Evolutionary conservation across 257 asterid genomes (phyloP).

Genomic region (Gardenia jasminoides): DNA sequence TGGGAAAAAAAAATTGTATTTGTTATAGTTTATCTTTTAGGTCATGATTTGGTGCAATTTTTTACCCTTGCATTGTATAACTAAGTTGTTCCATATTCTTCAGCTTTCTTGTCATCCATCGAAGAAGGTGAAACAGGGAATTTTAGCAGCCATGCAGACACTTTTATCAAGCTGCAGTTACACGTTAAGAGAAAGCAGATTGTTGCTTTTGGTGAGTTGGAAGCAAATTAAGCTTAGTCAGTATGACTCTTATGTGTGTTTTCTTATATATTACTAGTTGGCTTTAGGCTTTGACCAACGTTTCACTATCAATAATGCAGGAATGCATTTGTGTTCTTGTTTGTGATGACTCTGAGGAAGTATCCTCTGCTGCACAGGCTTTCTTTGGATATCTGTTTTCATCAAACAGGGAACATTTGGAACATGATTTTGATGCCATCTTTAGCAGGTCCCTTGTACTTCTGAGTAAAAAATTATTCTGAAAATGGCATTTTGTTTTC

Average conservation of each 20-base stretch:
- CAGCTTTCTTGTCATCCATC: conserved; percentile 88
- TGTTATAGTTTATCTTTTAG: not conserved
- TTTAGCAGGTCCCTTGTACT: conserved; percentile 56
- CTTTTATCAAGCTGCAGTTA: conserved; percentile 61
- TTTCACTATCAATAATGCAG: conserved; percentile 43
- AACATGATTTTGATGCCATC: conserved; percentile 54
- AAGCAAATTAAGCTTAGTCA: conserved; percentile 23
- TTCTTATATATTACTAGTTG: not conserved
- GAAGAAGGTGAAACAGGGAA: conserved; percentile 65
- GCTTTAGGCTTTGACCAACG: not conserved
- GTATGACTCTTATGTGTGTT: not conserved
- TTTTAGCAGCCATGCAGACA: conserved; percentile 58
- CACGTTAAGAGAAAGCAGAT: conserved; percentile 76
- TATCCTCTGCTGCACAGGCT: conserved; percentile 65
- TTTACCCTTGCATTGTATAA: not conserved
- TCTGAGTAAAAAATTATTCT: conserved; percentile 14
- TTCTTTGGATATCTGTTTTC: conserved; percentile 48
- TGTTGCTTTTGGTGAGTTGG: conserved; percentile 83
- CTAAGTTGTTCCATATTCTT: conserved; percentile 17
- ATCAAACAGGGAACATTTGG: conserved; percentile 43
- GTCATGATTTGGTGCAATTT: not conserved
- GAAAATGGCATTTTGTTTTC: conserved; percentile 15
- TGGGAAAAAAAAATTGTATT: too few relatives aligned
- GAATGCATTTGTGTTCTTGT: conserved; percentile 73
- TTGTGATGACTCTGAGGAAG: conserved; percentile 79